Conservation (phyloP, 257 asterid genomes). For the Nyctanthes arbortristis region DNA sequence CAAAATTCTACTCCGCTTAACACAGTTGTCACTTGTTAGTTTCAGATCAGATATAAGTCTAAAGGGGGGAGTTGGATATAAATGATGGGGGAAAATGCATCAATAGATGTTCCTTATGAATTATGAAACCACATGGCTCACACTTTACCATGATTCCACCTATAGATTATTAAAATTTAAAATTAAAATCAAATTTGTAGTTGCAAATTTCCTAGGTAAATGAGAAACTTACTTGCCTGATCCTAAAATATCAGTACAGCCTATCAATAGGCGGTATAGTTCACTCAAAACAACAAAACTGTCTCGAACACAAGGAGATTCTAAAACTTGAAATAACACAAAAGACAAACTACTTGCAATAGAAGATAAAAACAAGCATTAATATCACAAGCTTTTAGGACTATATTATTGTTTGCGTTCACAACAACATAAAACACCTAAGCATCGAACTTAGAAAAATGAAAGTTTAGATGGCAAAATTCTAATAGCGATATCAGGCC, state of each 20-base stretch:
- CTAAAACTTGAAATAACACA: neutral
- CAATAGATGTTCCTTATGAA: neutral
- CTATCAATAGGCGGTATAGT: neutral
- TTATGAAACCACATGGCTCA: neutral
- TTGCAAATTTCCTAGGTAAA: neutral
- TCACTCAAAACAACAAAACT: neutral
- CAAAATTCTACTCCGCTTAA: neutral
- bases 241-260: neutral
- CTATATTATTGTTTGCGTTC: neutral
- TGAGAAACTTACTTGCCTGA: neutral
- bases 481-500: neutral
- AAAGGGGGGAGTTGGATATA: neutral
- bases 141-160: neutral
- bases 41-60: neutral
- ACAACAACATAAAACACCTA: neutral
- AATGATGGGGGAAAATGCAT: neutral
- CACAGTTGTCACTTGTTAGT: neutral
- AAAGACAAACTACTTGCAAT: neutral
- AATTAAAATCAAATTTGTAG: neutral
- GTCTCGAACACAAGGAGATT: neutral
- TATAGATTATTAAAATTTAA: neutral
- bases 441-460: conserved; percentile 10
- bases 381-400: neutral
- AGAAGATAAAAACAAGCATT: neutral
- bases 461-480: neutral